Evolutionary conservation across 2,329 filamentous ascomycete species (phyloP), one percentile per base, ranked within the genome.

Genomic region (Coniochaeta pulveracea): DNA sequence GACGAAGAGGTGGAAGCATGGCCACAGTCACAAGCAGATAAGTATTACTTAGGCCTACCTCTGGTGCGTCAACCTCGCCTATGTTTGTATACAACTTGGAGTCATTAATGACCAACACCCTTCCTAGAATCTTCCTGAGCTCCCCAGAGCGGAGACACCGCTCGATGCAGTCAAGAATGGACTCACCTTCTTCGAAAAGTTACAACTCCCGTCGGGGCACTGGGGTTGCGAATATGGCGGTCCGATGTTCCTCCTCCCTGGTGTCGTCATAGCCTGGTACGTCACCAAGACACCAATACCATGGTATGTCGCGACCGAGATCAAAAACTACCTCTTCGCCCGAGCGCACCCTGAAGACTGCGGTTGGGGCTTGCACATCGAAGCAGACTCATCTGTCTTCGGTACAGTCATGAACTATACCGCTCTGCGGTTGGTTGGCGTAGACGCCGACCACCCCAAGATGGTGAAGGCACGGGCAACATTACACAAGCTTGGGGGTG

Each of bases 141-240:
- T 95, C 0, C 74, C 79, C 15, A 62, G 68, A 37, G 66, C 89
- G 4, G 73, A 75, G 40, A 86, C 66, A 3, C 80, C 89, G 5
- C 66, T 91, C 36, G 74, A 91, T 43, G 67, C 85, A 4, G 85
- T 85, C 3, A 65, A 69, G 38, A 98, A 98, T 60, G 86, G 81
- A 23, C 68, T 96, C 34, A 64, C 72, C 4, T 96, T 94, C 64
- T 94, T 93, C 61, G 83, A 88, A 37, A 73, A 89, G 41, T 72
- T 96, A 16, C 91, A 98, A 54, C 68, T 95, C 2, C 76, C 80
- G 10, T 80, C 85, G 1, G 91, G 91, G 5, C 85, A 95, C 50
- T 98, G 91, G 91, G 91, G 70, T 5, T 96, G 89, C 61, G 91
- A 98, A 55, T 98, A 98, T 60, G 91, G 91, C 35, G 91, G 91